Percentiles rank a stretch among this genome's conserved stretches.
These are phyloP conservation scores for Vinca major DNA, from an alignment of 305 asterid genomes.

Conservation along the genomic window DNA sequence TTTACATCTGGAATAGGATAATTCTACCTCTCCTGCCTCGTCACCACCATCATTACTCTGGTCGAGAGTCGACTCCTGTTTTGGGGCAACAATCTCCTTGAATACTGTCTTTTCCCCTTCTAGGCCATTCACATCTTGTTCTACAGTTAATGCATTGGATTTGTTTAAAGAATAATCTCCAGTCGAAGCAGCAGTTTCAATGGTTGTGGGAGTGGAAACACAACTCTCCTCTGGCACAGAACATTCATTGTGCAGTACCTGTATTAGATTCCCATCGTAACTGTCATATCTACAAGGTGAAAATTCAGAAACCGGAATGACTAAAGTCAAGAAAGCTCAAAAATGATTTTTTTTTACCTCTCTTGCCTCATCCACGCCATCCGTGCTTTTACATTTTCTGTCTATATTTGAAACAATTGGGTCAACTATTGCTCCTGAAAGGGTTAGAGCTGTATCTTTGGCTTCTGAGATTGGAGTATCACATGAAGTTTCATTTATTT, in stretches of 20 bases:
- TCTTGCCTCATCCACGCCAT: neutral
- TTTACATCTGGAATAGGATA: neutral
- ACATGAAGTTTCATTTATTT: neutral
- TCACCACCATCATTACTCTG: neutral
- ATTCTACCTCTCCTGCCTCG: conserved; percentile 3
- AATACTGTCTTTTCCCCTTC: conserved; percentile 4
- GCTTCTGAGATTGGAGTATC: neutral
- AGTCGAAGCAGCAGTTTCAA: neutral
- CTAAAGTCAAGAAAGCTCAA: neutral
- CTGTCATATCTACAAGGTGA: neutral
- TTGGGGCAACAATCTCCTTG: conserved; percentile 2
- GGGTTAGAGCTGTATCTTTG: neutral
- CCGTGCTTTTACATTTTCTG: neutral
- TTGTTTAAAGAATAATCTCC: neutral
- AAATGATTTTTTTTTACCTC: neutral
- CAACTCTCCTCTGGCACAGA: conserved; percentile 1
- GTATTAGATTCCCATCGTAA: neutral
- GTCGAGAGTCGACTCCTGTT: neutral
- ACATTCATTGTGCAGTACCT: neutral
- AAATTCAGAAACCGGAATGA: conserved; percentile 3
- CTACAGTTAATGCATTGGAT: neutral
- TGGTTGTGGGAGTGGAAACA: conserved; percentile 1
- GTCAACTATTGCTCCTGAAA: neutral
- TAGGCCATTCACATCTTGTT: neutral
- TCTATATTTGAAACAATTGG: neutral